Evolutionary conservation across 192 early-diverging fungal species (phyloP).

Genomic region (Lobulomyces angularis): DNA sequence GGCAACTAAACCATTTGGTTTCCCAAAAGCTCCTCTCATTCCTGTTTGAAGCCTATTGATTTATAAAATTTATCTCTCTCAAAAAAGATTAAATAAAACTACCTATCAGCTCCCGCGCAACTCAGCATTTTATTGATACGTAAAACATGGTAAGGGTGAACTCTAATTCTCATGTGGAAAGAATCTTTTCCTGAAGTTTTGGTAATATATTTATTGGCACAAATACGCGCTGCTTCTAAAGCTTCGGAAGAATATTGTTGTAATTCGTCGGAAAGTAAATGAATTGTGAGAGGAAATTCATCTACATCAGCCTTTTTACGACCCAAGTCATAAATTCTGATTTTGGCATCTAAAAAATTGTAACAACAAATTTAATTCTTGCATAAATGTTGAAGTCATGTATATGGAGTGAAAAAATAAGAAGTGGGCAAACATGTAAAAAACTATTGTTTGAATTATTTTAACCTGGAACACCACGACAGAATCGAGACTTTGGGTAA

Average conservation of each 20-base stretch:
- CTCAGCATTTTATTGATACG: slow-evolving; percentile 99
- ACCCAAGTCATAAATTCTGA: slow-evolving; percentile 92
- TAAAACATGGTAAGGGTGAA: slow-evolving; percentile 97
- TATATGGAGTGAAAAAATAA: too few species aligned
- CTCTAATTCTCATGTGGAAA: slow-evolving; percentile 97
- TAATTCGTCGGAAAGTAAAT: slow-evolving; percentile 93
- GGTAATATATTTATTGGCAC: slow-evolving; percentile 96
- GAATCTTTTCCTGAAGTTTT: slow-evolving; percentile 96
- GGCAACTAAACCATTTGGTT: slow-evolving; percentile 88
- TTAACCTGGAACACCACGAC: slow-evolving; percentile 87
- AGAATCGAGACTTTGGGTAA: slow-evolving; percentile 97
- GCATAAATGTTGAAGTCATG: too few species aligned
- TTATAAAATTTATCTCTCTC: neutral
- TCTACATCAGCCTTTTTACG: slow-evolving; percentile 95
- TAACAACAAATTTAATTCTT: too few species aligned
- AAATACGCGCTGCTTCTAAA: slow-evolving; percentile 95
- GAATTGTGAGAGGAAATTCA: slow-evolving; percentile 93
- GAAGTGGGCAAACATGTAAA: slow-evolving; percentile 1
- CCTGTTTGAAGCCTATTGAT: slow-evolving; percentile 78
- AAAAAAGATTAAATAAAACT: neutral
- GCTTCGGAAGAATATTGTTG: slow-evolving; percentile 98
- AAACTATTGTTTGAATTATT: neutral
- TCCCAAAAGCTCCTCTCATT: slow-evolving; percentile 99
- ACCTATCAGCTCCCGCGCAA: slow-evolving; percentile 96
- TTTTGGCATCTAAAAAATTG: slow-evolving; percentile 69